Percentiles rank a stretch among this genome's conserved stretches.
These are phyloP conservation scores for Magnusiomyces tetraspermus DNA, from an alignment of 1,139 yeast species.

Conservation along the genomic window DNA sequence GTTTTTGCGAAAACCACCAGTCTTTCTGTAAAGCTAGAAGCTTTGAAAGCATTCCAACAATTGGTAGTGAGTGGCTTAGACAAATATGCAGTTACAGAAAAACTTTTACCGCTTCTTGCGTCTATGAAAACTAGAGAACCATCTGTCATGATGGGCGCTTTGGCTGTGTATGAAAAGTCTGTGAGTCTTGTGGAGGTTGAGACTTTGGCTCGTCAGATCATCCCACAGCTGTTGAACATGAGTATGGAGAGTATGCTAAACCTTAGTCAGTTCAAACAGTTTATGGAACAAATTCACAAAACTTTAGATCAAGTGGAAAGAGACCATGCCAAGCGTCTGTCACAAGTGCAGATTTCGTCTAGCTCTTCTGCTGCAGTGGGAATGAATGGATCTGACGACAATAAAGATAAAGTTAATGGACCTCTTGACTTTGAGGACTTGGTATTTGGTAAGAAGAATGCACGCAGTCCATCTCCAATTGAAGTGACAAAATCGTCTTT, in stretches of 20 bases:
- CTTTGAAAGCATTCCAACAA: constrained; percentile 54
- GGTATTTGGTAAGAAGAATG: constrained; percentile 13
- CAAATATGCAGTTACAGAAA: constrained; percentile 62
- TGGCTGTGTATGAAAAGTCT: constrained; percentile 42
- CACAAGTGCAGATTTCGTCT: constrained; percentile 13
- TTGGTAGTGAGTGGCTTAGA: constrained; percentile 61
- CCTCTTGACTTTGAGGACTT: constrained; percentile 12
- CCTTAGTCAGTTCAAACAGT: constrained; percentile 35
- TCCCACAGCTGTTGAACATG: constrained; percentile 44
- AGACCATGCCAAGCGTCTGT: constrained; percentile 22
- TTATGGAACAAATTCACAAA: constrained; percentile 32
- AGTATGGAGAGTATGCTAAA: constrained; percentile 41
- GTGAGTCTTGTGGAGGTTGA: constrained; percentile 33
- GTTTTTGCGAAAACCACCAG: constrained; percentile 79
- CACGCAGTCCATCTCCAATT: neutral
- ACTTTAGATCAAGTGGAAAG: constrained; percentile 23
- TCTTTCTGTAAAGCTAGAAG: constrained; percentile 61
- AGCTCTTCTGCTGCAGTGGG: constrained; percentile 2
- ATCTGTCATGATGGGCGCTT: constrained; percentile 48
- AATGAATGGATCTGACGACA: neutral
- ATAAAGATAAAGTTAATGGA: neutral
- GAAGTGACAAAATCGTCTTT: neutral
- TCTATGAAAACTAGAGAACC: constrained; percentile 72
- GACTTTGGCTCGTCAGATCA: constrained; percentile 38
- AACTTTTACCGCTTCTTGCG: constrained; percentile 63